Base-by-base conservation (phyloP, 257 asterid genomes). In the Craterostigma plantagineum region DNA sequence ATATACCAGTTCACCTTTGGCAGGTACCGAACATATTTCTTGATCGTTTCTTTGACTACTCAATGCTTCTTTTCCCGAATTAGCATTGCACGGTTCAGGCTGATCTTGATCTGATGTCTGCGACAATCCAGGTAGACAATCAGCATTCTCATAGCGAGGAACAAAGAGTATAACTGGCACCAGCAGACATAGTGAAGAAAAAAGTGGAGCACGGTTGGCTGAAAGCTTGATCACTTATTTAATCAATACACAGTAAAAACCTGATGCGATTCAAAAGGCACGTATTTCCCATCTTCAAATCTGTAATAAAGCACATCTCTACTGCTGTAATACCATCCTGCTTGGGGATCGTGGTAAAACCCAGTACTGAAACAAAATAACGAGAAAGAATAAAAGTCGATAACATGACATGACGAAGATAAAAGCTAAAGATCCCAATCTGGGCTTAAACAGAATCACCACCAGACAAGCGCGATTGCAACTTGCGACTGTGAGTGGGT, bases 251-350 rank as follows among this genome's bases (percentile, higher is more conserved):
- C 35, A 38, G 42, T 17, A 8, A 51, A 42, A 58, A 79, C 95
- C 87, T 60, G 68, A 63, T 55, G 44, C 38, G 63, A 60, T 8
- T 71, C 63, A 10, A 79, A 67, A 46, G 61, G 83, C 51, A 82
- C 83, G 64, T 82, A 87, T 37, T 71, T 76, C 55, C 92, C 98
- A 63, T 74, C 67, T 67, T 82, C 95, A 53, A 72, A 87, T 56
- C 67, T 76, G 77, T 87, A 87, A 54, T 82, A 87, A 38, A 61
- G 72, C 42, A 93, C 92, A 65, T 87, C 95, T 45, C 53, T 58
- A 61, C 68, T 66, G 73, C 76, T 82, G 45, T 82, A 87, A 60
- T 87, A 87, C 98, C 98, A 82, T 5, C 81, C 92, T 8, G 71
- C 98, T 45, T 63, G 43, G 27, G 92, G 95, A 42, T 75, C 91